Conservation (phyloP, 1,284 basidiomycete genomes). For the Heliocybe sulcata region DNA sequence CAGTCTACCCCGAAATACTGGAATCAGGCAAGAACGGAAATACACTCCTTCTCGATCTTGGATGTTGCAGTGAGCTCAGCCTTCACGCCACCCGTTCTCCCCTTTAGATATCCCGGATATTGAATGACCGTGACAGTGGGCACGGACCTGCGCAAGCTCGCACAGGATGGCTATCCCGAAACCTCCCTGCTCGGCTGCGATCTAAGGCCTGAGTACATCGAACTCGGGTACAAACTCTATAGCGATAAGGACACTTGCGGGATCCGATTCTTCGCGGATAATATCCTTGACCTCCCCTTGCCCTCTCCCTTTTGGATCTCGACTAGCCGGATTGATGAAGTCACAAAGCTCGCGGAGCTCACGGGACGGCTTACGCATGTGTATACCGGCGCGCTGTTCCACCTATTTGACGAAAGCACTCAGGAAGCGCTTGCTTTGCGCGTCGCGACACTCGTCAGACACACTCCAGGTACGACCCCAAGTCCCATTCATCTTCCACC, state of each 20-base stretch:
- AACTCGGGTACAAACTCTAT: conserved; percentile 15
- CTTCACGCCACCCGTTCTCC: neutral
- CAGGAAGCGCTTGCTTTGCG: conserved; percentile 24
- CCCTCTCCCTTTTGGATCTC: neutral
- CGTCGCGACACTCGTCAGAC: conserved; percentile 18
- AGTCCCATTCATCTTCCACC: too few species aligned
- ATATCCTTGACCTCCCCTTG: conserved; percentile 13
- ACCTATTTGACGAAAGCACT: conserved; percentile 27
- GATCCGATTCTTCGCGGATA: conserved; percentile 16
- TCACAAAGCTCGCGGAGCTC: conserved; percentile 10
- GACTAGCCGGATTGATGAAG: conserved; percentile 2
- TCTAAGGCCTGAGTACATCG: conserved; percentile 16
- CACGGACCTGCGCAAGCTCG: conserved; percentile 18
- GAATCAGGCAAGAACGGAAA: conserved; percentile 15
- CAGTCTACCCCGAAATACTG: conserved; percentile 19
- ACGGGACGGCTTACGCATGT: conserved; percentile 12
- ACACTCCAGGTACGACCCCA: conserved; percentile 12
- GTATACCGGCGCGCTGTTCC: conserved; percentile 25
- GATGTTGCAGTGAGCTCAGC: conserved; percentile 26
- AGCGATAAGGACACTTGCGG: conserved; percentile 10
- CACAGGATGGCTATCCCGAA: conserved; percentile 15
- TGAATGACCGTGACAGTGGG: too few species aligned
- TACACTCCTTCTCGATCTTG: conserved; percentile 24
- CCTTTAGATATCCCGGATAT: too few species aligned
- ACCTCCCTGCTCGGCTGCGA: conserved; percentile 15